A percentile compares a stretch with the other conserved stretches of the same genome.
These are phyloP conservation scores for Elsinoe perseae DNA, from an alignment of 2,329 filamentous ascomycete genomes.

Conservation along the genomic window DNA sequence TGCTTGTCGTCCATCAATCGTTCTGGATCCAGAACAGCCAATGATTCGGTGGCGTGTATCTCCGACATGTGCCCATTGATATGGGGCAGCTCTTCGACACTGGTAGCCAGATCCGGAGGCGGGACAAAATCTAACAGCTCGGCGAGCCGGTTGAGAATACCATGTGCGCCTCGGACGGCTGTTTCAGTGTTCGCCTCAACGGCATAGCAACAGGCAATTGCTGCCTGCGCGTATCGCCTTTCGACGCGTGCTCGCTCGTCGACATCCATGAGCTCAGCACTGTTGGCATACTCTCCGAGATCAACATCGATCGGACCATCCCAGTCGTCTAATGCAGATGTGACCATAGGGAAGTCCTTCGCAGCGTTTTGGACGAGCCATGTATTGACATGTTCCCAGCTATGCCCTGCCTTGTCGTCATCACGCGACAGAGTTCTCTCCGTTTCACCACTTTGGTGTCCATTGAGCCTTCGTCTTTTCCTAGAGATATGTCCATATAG, in stretches of 20 bases:
- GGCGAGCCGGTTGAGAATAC: slow-evolving; percentile 52
- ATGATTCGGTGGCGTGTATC: slow-evolving; percentile 19
- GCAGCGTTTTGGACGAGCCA: slow-evolving; percentile 59
- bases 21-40: slow-evolving; percentile 32
- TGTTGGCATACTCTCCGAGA: slow-evolving; percentile 50
- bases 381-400: slow-evolving; percentile 61
- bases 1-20: slow-evolving; percentile 53
- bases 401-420: slow-evolving; percentile 41
- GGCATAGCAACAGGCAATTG: slow-evolving; percentile 60
- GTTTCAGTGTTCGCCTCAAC: slow-evolving; percentile 53
- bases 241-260: slow-evolving; percentile 53
- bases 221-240: slow-evolving; percentile 58
- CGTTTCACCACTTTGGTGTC: background rate
- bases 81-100: slow-evolving; percentile 37
- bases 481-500: slow-evolving; percentile 58
- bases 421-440: slow-evolving; percentile 16
- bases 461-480: slow-evolving; percentile 41
- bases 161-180: slow-evolving; percentile 53
- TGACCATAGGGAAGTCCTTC: slow-evolving; percentile 54
- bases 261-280: slow-evolving; percentile 51
- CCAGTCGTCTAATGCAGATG: slow-evolving; percentile 61
- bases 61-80: slow-evolving; percentile 32
- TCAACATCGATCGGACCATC: slow-evolving; percentile 65
- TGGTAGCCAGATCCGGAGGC: slow-evolving; percentile 41
- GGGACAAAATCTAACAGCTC: slow-evolving; percentile 54